Conservation (phyloP, 129 eudicot genomes). For the Erigeron canadensis region DNA sequence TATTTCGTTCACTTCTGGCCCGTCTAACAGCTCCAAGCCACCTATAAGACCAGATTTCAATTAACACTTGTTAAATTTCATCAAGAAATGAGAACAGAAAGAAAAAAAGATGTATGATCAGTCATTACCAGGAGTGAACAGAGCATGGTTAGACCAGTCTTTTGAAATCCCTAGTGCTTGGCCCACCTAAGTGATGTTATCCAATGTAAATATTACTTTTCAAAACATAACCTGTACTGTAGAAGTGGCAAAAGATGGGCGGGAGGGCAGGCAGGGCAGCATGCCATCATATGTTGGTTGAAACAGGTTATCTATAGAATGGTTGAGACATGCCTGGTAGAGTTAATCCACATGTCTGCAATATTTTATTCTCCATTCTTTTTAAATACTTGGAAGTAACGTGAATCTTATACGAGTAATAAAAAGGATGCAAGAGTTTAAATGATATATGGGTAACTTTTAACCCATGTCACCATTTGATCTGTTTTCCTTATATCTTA, state of each 20-base stretch:
- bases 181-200: constrained; percentile 54
- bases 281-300: constrained; percentile 5
- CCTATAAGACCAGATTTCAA: constrained; percentile 44
- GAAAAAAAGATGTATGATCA: background rate
- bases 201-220: no score
- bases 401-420: no score
- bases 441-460: background rate
- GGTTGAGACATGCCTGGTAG: background rate
- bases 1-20: constrained; percentile 68
- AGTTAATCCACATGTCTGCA: no score
- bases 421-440: background rate
- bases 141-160: constrained; percentile 85
- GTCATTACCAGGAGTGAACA: constrained; percentile 62
- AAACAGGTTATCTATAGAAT: background rate
- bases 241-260: no score
- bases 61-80: no score
- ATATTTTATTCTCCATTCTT: no score
- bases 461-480: background rate
- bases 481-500: background rate
- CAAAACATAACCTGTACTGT: background rate
- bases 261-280: no score
- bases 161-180: constrained; percentile 88
- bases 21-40: constrained; percentile 82
- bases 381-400: no score
- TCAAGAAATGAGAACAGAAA: background rate